These are phyloP conservation scores for Pittosporum tobira DNA, from an alignment of 129 eudicot species.

Conservation along the genomic window DNA sequence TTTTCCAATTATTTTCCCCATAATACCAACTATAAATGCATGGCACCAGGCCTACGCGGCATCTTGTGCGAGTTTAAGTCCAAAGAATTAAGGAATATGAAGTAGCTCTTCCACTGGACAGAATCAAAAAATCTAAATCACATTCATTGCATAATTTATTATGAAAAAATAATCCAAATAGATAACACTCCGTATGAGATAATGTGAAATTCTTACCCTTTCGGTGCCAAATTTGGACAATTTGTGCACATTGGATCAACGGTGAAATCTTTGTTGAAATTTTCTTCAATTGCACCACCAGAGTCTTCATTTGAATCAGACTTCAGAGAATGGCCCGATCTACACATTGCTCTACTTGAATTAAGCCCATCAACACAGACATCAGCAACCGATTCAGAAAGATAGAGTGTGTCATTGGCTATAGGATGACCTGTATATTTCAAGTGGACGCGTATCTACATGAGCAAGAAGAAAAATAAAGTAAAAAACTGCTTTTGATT, in stretches of 20 bases:
- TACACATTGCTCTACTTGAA: slow-evolving; percentile 47
- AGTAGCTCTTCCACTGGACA: background rate
- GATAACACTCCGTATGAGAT: background rate
- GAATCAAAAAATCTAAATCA: background rate
- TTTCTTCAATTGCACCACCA: slow-evolving; percentile 21
- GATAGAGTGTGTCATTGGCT: slow-evolving; percentile 84
- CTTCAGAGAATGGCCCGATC: slow-evolving; percentile 17
- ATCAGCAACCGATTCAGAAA: slow-evolving; percentile 26
- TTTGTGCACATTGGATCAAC: slow-evolving; percentile 97
- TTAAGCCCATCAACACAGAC: slow-evolving; percentile 39
- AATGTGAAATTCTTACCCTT: slow-evolving; percentile 46
- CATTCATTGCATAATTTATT: too few species aligned
- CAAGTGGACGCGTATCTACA: slow-evolving; percentile 89
- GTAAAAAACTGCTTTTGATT: background rate
- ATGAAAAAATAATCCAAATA: too few species aligned
- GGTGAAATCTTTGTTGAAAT: slow-evolving; percentile 39
- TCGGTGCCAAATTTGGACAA: slow-evolving; percentile 90
- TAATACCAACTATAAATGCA: too few species aligned
- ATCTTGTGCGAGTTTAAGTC: background rate
- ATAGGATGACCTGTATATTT: slow-evolving; percentile 83
- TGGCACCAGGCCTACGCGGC: too few species aligned
- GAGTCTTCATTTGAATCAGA: slow-evolving; percentile 17
- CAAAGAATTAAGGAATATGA: background rate
- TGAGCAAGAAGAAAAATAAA: slow-evolving; percentile 5
- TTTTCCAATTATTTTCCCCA: too few species aligned